phyloP scores from a whole-genome alignment of 805 yeast species.

The Priceomyces fermenticarens region DNA sequence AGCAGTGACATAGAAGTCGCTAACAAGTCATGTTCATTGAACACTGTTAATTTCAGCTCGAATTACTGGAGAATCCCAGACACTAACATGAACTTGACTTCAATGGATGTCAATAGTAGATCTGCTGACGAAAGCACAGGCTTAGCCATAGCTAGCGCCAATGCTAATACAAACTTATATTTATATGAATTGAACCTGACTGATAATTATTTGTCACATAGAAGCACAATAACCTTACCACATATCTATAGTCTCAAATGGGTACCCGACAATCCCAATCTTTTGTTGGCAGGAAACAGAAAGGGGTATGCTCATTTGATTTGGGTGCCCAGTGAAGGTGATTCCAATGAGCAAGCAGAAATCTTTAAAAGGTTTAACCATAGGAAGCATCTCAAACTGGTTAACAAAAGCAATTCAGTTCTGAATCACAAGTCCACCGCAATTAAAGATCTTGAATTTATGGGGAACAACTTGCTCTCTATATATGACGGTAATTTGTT shows the following conservation, averaged over 20 bases:
- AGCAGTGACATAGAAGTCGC: conserved; percentile 31
- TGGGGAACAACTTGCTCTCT: conserved; percentile 48
- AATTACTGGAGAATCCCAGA: conserved; percentile 48
- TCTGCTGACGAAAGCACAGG: conserved; percentile 25
- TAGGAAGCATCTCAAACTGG: conserved; percentile 51
- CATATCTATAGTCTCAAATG: conserved; percentile 53
- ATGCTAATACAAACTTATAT: conserved; percentile 43
- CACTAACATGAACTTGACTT: conserved; percentile 41
- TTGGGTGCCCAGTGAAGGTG: conserved; percentile 47
- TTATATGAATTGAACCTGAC: conserved; percentile 46
- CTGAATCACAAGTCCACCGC: conserved; percentile 14
- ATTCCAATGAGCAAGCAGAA: conserved; percentile 50
- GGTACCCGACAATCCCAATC: conserved; percentile 41
- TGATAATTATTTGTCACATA: conserved; percentile 48
- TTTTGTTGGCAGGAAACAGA: conserved; percentile 69
- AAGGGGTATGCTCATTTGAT: conserved; percentile 74
- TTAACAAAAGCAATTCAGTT: conserved; percentile 21
- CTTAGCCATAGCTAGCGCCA: conserved; percentile 54
- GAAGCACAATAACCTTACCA: conserved; percentile 57
- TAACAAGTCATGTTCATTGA: conserved; percentile 39
- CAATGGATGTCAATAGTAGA: conserved; percentile 30
- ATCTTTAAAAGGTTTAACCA: conserved; percentile 80
- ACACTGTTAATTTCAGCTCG: conserved; percentile 39
- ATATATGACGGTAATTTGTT: conserved; percentile 68
- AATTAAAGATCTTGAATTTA: conserved; percentile 26